Base-by-base conservation (phyloP, 2,329 filamentous ascomycete genomes). In the Beauveria pseudobassiana region DNA sequence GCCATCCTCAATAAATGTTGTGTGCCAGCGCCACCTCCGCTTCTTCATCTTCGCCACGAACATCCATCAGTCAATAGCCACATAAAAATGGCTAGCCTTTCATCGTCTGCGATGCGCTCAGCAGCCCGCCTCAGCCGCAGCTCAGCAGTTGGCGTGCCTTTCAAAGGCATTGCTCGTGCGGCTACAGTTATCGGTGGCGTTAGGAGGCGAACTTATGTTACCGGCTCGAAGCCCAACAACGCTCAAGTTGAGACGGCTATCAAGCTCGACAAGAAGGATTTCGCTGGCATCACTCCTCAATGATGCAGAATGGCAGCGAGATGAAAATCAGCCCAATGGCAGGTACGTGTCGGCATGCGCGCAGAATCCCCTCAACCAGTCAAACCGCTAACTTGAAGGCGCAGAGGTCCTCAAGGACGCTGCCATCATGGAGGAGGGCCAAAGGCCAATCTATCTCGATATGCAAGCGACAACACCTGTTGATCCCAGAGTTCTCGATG, bases 391-490 rank as follows among this genome's bases (percentile, higher is more conserved):
- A 63, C 62, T 26, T 46, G 38, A 20, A 9, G 5, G 42, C 48
- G 24, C 63, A 83, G 89, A 90, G 66, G 88, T 97, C 51, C 80
- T 99, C 64, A 96, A 95, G 79, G 89, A 96, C 74, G 93, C 93
- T 9, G 92, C 91, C 14, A 81, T 96, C 65, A 90, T 98, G 88
- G 93, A 96, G 67, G 87, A 96, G 75, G 95, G 95, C 63, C 88
- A 90, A 64, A 83, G 95, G 63, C 95, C 95, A 45, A 98, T 99
- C 72, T 99, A 99, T 71, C 87, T 99, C 59, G 95, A 99, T 73
- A 96, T 96, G 88, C 95, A 99, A 77, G 91, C 95, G 42, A 99
- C 95, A 1, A 99, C 95, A 0, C 95, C 95, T 20, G 87, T 95
- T 63, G 95, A 99, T 69, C 95, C 95, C 26, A 86, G 95, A 66